These are phyloP conservation scores for Tuber aestivum DNA, from an alignment of 495 filamentous ascomycete genomes.

Conservation along the genomic window DNA sequence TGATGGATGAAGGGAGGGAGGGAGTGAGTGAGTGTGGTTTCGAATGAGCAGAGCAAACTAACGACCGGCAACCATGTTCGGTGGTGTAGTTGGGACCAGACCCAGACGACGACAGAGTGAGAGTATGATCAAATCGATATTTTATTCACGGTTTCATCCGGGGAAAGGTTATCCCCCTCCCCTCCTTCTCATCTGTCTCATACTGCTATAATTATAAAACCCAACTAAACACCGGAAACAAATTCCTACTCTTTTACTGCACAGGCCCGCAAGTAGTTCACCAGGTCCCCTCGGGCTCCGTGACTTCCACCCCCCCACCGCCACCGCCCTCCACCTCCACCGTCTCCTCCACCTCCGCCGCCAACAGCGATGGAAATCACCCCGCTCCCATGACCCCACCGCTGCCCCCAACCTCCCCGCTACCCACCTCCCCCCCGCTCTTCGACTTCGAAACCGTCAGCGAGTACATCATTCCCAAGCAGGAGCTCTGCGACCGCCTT, in stretches of 20 bases:
- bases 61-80: background rate
- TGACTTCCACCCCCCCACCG: constrained; percentile 58
- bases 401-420: constrained; percentile 39
- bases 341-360: background rate
- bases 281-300: constrained; percentile 66
- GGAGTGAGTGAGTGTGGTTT: background rate
- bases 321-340: constrained; percentile 46
- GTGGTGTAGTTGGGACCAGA: background rate
- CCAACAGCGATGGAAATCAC: background rate
- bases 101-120: constrained; percentile 5
- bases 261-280: constrained; percentile 75
- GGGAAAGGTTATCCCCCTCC: constrained; percentile 60
- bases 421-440: constrained; percentile 54
- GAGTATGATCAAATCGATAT: constrained; percentile 85
- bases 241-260: too few species aligned
- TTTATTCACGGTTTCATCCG: constrained; percentile 89
- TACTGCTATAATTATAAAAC: background rate
- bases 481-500: constrained; percentile 82
- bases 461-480: constrained; percentile 85
- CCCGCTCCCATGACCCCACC: constrained; percentile 49
- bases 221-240: background rate
- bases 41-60: background rate
- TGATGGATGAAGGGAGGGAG: background rate
- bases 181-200: background rate
- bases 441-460: constrained; percentile 77